Percentiles rank a stretch among this genome's conserved stretches.
Conservation (phyloP, 116 monocot species). For the Posidonia oceanica region DNA sequence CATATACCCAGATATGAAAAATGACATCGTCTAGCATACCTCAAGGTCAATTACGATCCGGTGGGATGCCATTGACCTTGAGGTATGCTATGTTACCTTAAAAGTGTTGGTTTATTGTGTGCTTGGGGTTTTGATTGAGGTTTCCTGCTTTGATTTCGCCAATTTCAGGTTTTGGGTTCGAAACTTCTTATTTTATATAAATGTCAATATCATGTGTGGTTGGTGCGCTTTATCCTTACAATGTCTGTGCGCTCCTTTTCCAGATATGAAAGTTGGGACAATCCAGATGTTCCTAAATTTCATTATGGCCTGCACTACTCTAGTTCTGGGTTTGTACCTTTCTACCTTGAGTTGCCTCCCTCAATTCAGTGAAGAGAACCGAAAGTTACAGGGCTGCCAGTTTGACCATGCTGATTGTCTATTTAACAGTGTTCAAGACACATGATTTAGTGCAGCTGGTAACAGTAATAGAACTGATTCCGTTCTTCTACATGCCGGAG, state of each 20-base stretch:
- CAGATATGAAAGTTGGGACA: slow-evolving; percentile 99
- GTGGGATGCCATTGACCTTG: too few species aligned
- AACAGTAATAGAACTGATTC: slow-evolving; percentile 98
- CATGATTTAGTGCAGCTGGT: slow-evolving; percentile 95
- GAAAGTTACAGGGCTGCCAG: slow-evolving; percentile 92
- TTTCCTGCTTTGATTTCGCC: too few species aligned
- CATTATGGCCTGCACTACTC: slow-evolving; percentile 99
- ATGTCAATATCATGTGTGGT: too few species aligned
- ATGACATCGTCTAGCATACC: too few species aligned
- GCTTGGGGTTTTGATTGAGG: too few species aligned
- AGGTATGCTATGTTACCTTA: too few species aligned
- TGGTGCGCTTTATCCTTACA: too few species aligned
- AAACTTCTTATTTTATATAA: too few species aligned
- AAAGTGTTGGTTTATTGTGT: too few species aligned
- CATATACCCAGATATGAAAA: too few species aligned
- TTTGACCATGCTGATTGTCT: slow-evolving; percentile 98
- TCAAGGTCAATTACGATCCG: too few species aligned
- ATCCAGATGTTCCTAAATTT: slow-evolving; percentile 98
- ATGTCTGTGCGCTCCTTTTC: slow-evolving; percentile 7
- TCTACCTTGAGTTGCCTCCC: slow-evolving; percentile 88
- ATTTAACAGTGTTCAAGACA: slow-evolving; percentile 86
- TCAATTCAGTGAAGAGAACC: slow-evolving; percentile 84
- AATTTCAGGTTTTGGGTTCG: too few species aligned
- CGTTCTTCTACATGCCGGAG: slow-evolving; percentile 98
- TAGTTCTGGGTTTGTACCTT: slow-evolving; percentile 96